Evolutionary conservation across 768 basidiomycete genomes (phyloP).

Genomic region (Fomitopsis serialis): DNA sequence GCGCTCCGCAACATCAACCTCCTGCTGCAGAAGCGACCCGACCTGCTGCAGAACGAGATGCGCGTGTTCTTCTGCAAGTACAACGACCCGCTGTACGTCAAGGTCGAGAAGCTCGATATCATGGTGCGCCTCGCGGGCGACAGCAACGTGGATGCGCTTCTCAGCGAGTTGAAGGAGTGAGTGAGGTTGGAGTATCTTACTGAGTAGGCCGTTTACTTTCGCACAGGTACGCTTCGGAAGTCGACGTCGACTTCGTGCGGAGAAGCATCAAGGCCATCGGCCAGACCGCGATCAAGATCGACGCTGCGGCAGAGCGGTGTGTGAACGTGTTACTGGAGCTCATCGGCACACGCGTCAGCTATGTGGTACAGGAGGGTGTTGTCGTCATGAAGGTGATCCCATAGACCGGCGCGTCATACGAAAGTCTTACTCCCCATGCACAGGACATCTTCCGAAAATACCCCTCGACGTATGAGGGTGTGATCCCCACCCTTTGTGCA

Average conservation of each 20-base stretch:
- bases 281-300: conserved; percentile 94
- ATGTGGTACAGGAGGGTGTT: conserved; percentile 96
- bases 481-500: conserved; percentile 91
- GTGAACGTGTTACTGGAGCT: conserved; percentile 92
- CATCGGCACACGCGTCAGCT: conserved; percentile 90
- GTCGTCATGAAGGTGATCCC: conserved; percentile 98
- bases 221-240: conserved; percentile 90
- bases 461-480: conserved; percentile 92
- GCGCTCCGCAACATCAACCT: conserved; percentile 95
- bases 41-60: conserved; percentile 93
- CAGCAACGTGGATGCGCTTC: conserved; percentile 87
- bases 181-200: conserved; percentile 21
- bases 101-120: conserved; percentile 96
- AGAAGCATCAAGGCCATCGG: conserved; percentile 94
- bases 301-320: conserved; percentile 87
- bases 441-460: conserved; percentile 99
- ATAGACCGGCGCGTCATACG: no score
- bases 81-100: conserved; percentile 98
- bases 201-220: background rate
- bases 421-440: no score
- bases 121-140: conserved; percentile 93
- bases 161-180: conserved; percentile 95
- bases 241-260: conserved; percentile 97
- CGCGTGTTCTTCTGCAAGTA: conserved; percentile 99
- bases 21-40: conserved; percentile 87